Evolutionary conservation across 1,284 basidiomycete genomes (phyloP), one percentile per base, ranked within the genome.

Genomic region (Cutaneotrichosporon mucoides): DNA sequence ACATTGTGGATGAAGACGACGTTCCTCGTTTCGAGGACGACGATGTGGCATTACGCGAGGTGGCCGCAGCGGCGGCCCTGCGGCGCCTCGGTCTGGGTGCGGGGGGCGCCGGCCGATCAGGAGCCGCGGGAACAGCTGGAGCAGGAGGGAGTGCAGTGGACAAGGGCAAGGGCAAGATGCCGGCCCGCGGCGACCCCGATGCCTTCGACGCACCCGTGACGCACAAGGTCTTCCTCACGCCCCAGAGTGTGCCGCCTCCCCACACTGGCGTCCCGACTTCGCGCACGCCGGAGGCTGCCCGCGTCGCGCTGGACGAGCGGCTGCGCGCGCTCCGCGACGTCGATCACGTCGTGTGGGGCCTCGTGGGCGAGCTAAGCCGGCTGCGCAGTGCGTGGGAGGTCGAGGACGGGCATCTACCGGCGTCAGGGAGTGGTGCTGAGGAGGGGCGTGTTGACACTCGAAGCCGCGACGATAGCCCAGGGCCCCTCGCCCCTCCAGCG

Each of bases 231-330:
- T 60, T 53, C 53, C 61, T 67, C 41, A 60, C 61, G 7, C 54
- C 56, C 10, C 55, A 38, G 12, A 37, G 48, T 7, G 24, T 34
- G 1, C 42, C 50, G 6, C 24, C 10, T n/a, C 48, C 33, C 24
- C 46, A 36, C 36, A 45, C 37, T 8, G 37, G 38, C 15, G 24
- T 13, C 4, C 13, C 43, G 13, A 40, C 43, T 15, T 44, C 58
- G 5, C 43, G 53, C 9, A 53, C 55, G 2, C 51, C 58, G 10
- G 57, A 59, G 36, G 63, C 40, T 6, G 57, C 50, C 40, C 80
- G 89, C 50, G 87, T 53, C 1, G 87, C 87, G 4, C 88, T 94
- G 50, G 88, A 92, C 64, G 89, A 92, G 73, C 83, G 90, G 58
- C 77, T 94, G 61, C 81, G 85, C 46, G 82, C 90, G 34, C 77